phyloP scores from a whole-genome alignment of 805 yeast species.

The Teunomyces atbi region DNA sequence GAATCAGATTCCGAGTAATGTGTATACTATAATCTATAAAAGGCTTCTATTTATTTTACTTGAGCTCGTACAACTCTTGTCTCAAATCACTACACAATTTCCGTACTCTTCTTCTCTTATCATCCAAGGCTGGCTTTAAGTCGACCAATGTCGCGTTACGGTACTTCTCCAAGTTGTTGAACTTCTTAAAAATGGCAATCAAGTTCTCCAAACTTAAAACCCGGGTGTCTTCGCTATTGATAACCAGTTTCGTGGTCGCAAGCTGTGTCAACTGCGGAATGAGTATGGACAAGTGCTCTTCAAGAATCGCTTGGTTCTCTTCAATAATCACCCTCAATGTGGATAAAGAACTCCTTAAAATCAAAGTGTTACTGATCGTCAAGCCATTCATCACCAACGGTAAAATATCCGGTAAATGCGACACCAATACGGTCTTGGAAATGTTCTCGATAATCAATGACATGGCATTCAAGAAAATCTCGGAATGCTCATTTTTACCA shows the following conservation, averaged over 20 bases:
- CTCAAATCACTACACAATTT: constrained; percentile 76
- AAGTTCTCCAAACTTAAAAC: constrained; percentile 57
- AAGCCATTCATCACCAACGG: constrained; percentile 74
- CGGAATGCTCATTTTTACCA: constrained; percentile 13
- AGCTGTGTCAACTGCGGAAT: constrained; percentile 52
- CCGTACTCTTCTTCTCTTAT: constrained; percentile 70
- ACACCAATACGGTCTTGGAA: constrained; percentile 59
- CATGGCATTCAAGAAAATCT: constrained; percentile 61
- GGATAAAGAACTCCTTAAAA: constrained; percentile 58
- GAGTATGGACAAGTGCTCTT: constrained; percentile 49
- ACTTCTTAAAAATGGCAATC: constrained; percentile 38
- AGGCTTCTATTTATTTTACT: constrained; percentile 3
- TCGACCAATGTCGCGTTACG: constrained; percentile 47
- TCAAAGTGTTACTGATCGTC: constrained; percentile 31
- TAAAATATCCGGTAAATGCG: constrained; percentile 60
- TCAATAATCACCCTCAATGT: constrained; percentile 54
- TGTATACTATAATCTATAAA: constrained; percentile 12
- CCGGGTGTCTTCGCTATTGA: constrained; percentile 52
- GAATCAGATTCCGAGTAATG: constrained; percentile 24
- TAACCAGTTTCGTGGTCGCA: constrained; percentile 18
- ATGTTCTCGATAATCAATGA: constrained; percentile 66
- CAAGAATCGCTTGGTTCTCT: constrained; percentile 53
- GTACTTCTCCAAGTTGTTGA: constrained; percentile 47
- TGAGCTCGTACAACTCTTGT: constrained; percentile 38
- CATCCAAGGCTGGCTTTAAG: constrained; percentile 60